A percentile compares a stretch with the other conserved stretches of the same genome.
Evolutionary conservation across 2,329 filamentous ascomycete genomes (phyloP).

Genomic region (Trichoderma breve): DNA sequence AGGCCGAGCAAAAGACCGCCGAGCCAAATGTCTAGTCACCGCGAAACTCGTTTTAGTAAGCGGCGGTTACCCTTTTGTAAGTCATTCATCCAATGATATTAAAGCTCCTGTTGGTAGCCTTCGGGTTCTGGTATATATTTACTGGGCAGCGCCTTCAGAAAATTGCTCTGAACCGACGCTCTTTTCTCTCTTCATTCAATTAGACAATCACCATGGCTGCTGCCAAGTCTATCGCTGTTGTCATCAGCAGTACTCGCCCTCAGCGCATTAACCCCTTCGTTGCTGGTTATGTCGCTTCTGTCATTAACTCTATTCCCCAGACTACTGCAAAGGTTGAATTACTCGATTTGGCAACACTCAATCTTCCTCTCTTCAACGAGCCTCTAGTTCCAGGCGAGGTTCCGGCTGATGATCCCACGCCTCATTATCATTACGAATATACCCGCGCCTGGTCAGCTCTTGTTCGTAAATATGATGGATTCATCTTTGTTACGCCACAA

Average conservation of each 20-base stretch:
- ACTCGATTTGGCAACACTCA: slow-evolving; percentile 39
- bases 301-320: slow-evolving; percentile 26
- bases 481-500: slow-evolving; percentile 51
- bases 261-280: slow-evolving; percentile 36
- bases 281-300: slow-evolving; percentile 32
- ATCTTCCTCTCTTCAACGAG: slow-evolving; percentile 48
- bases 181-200: neutral
- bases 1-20: neutral
- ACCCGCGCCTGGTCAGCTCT: slow-evolving; percentile 45
- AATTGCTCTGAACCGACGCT: neutral
- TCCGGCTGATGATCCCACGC: slow-evolving; percentile 28
- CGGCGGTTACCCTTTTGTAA: neutral
- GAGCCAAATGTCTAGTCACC: neutral
- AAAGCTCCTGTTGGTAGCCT: neutral
- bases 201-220: neutral
- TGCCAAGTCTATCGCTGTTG: slow-evolving; percentile 32
- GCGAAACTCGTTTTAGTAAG: neutral
- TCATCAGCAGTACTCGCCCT: slow-evolving; percentile 37
- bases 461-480: slow-evolving; percentile 45
- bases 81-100: neutral
- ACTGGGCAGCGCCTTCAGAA: neutral
- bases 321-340: slow-evolving; percentile 22
- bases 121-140: neutral
- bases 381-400: slow-evolving; percentile 39
- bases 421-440: slow-evolving; percentile 40